Evolutionary conservation across 192 early-diverging fungal species (phyloP).

Genomic region (Umbelopsis vinacea): DNA sequence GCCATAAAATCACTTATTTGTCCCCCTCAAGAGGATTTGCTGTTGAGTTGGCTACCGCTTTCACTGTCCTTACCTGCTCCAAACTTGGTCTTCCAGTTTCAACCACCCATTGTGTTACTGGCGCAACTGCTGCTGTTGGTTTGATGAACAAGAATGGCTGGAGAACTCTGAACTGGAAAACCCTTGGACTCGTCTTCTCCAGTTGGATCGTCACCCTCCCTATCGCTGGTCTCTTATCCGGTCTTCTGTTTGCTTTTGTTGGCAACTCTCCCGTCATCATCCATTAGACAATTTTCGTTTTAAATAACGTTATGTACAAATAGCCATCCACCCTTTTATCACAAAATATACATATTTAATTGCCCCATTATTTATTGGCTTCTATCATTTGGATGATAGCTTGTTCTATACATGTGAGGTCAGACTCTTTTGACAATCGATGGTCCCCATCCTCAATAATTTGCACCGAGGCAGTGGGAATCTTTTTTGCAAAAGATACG

Average conservation of each 20-base stretch:
- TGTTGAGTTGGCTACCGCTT: conserved; percentile 74
- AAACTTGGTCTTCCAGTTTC: conserved; percentile 81
- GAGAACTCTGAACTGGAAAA: conserved; percentile 77
- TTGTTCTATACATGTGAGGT: conserved; percentile 16
- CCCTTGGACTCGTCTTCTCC: conserved; percentile 63
- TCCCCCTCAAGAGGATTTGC: conserved; percentile 81
- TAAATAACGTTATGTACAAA: neutral
- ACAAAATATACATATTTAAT: too few species aligned
- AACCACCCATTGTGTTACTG: conserved; percentile 84
- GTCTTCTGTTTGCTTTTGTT: conserved; percentile 71
- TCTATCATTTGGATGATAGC: conserved; percentile 5
- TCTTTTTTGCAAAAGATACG: neutral
- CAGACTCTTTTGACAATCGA: conserved; percentile 35
- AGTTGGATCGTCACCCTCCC: conserved; percentile 83
- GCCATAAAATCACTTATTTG: conserved; percentile 85
- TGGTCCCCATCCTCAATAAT: conserved; percentile 39
- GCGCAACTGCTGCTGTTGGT: conserved; percentile 75
- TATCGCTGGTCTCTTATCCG: conserved; percentile 64
- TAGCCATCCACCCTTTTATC: neutral
- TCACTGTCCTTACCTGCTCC: conserved; percentile 82
- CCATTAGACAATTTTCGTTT: neutral
- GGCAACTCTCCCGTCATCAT: conserved; percentile 50
- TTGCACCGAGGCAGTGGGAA: conserved; percentile 9
- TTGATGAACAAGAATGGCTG: conserved; percentile 67
- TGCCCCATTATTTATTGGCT: neutral